Percentiles rank a stretch among this genome's conserved stretches.
phyloP scores from a whole-genome alignment of 768 basidiomycete genomes.

The Mycena maculata region DNA sequence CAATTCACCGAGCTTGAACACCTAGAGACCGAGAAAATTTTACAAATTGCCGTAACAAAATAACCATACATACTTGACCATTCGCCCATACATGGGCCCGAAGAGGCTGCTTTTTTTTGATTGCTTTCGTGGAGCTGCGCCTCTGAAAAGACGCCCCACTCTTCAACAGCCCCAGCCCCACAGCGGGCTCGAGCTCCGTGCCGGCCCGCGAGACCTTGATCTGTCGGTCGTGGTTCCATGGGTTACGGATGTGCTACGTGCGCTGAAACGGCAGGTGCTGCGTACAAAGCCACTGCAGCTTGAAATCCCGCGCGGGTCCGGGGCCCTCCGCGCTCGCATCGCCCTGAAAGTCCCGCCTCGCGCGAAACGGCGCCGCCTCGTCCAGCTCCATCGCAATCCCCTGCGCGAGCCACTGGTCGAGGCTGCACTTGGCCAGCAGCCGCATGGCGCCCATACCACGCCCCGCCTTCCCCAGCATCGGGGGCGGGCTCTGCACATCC shows the following conservation, averaged over 20 bases:
- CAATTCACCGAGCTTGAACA: too few relatives aligned
- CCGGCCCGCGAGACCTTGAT: conserved; percentile 89
- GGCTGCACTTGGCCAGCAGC: conserved; percentile 44
- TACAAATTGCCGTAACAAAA: too few relatives aligned
- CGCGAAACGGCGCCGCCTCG: conserved; percentile 38
- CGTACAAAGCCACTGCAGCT: conserved; percentile 84
- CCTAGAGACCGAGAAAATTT: too few relatives aligned
- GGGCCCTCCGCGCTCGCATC: conserved; percentile 35
- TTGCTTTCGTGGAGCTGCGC: not conserved
- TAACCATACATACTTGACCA: too few relatives aligned
- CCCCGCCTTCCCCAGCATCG: conserved; percentile 55
- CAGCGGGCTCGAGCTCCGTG: conserved; percentile 87
- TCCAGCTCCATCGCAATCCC: conserved; percentile 44
- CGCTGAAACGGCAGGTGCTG: conserved; percentile 77
- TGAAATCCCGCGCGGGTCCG: conserved; percentile 84
- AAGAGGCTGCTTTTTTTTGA: too few relatives aligned
- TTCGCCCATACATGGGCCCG: too few relatives aligned
- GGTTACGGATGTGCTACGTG: conserved; percentile 85
- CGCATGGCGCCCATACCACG: conserved; percentile 42
- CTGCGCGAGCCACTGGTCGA: conserved; percentile 40
- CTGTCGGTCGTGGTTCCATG: conserved; percentile 90
- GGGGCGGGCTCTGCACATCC: conserved; percentile 60
- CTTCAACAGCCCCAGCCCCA: conserved; percentile 74
- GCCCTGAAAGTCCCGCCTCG: not conserved
- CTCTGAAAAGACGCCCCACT: conserved; percentile 65